A percentile compares a stretch with the other conserved stretches of the same genome.
These are phyloP conservation scores for Lentinula sp. DNA, from an alignment of 768 basidiomycete genomes.

Conservation along the genomic window DNA sequence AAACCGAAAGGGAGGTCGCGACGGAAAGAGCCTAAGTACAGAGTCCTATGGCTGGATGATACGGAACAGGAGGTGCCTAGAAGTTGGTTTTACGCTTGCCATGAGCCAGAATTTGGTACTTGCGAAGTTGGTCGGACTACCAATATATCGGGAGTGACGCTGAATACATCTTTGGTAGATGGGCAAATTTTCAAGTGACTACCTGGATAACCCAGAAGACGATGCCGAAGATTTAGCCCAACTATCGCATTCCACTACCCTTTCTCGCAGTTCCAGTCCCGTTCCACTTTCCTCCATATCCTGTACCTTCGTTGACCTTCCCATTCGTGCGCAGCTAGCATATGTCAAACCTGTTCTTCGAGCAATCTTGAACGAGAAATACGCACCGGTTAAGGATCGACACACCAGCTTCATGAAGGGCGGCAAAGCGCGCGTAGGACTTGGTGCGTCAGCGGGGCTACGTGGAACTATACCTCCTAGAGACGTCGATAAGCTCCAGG, in stretches of 20 bases:
- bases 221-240: conserved; percentile 15
- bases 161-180: conserved; percentile 28
- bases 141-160: background rate
- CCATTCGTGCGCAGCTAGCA: conserved; percentile 52
- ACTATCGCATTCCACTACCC: background rate
- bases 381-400: conserved; percentile 41
- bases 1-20: conserved; percentile 26
- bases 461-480: conserved; percentile 36
- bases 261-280: conserved; percentile 29
- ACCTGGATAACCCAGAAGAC: conserved; percentile 28
- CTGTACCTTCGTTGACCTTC: conserved; percentile 39
- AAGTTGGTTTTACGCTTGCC: conserved; percentile 49
- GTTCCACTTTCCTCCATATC: conserved; percentile 33
- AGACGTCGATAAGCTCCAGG: conserved; percentile 29
- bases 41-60: conserved; percentile 55
- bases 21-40: conserved; percentile 35
- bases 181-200: conserved; percentile 47
- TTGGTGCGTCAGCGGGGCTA: conserved; percentile 27
- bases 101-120: conserved; percentile 53
- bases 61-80: conserved; percentile 33
- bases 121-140: conserved; percentile 40
- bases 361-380: conserved; percentile 52
- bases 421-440: conserved; percentile 36
- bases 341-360: conserved; percentile 60
- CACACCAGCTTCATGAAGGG: conserved; percentile 57